phyloP scores from a whole-genome alignment of 345 rosid species.

The Erodium maritimum region DNA sequence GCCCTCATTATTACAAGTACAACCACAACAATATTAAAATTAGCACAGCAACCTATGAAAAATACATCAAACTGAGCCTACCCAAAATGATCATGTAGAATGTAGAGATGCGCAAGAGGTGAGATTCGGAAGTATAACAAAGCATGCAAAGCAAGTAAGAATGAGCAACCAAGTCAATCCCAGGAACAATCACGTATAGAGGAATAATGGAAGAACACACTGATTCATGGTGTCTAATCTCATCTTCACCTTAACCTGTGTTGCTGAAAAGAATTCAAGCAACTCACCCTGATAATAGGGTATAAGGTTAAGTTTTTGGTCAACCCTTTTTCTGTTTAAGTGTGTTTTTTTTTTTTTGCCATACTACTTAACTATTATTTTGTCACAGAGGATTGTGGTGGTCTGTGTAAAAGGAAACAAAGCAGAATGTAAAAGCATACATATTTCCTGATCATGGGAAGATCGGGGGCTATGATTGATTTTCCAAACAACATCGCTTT shows the following conservation, averaged over 20 bases:
- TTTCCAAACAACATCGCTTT: slow-evolving; percentile 74
- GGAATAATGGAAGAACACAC: background rate
- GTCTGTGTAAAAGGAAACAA: background rate
- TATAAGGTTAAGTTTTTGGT: background rate
- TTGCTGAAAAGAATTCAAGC: background rate
- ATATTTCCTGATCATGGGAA: slow-evolving; percentile 55
- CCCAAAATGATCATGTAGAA: background rate
- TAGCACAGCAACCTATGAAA: no score
- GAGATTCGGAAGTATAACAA: no score
- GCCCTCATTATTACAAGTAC: no score
- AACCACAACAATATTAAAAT: no score
- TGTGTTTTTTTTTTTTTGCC: background rate
- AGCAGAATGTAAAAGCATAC: slow-evolving; percentile 30
- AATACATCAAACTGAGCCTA: background rate
- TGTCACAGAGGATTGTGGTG: background rate
- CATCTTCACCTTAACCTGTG: background rate
- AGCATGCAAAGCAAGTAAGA: background rate
- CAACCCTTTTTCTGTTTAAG: background rate
- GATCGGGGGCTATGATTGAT: slow-evolving; percentile 76
- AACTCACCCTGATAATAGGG: background rate
- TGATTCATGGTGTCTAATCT: background rate
- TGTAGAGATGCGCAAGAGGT: background rate
- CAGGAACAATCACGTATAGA: background rate
- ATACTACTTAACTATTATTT: background rate
- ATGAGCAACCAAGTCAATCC: background rate